Percentiles rank a stretch among this genome's conserved stretches.
phyloP scores from a whole-genome alignment of 177 flowering plant genomes.

The Tripterygium wilfordii region DNA sequence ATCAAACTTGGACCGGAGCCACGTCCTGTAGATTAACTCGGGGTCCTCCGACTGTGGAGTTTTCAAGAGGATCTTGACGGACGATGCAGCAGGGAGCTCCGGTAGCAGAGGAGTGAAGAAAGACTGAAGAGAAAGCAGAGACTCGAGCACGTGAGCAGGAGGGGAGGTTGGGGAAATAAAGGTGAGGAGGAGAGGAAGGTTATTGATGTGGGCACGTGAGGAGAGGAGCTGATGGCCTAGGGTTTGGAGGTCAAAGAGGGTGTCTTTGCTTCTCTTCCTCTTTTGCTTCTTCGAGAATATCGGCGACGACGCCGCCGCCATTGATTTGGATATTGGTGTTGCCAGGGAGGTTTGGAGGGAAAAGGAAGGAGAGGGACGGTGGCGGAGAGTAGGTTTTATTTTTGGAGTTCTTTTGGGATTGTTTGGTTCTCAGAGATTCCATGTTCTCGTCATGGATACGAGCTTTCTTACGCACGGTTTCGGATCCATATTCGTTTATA shows the following conservation, averaged over 20 bases:
- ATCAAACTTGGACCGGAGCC: constrained; percentile 82
- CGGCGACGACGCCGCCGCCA: constrained; percentile 18
- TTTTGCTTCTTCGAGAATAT: constrained; percentile 24
- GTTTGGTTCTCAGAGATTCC: too few species aligned
- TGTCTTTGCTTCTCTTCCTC: constrained; percentile 17
- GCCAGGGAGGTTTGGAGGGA: too few species aligned
- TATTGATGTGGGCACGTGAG: constrained; percentile 77
- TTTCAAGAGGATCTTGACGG: constrained; percentile 10
- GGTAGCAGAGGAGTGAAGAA: constrained; percentile 69
- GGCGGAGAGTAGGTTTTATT: constrained; percentile 3
- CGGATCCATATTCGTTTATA: too few species aligned
- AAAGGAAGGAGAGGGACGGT: constrained; percentile 1
- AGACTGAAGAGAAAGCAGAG: constrained; percentile 77
- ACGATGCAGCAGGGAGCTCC: constrained; percentile 39
- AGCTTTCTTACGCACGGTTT: too few species aligned
- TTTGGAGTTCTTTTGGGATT: not conserved
- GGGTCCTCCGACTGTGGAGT: constrained; percentile 23
- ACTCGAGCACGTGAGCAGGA: constrained; percentile 53
- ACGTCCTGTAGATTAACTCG: constrained; percentile 48
- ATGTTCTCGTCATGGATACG: too few species aligned
- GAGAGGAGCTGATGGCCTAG: constrained; percentile 69
- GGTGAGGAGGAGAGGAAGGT: constrained; percentile 65
- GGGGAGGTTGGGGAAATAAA: constrained; percentile 48
- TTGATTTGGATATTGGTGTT: too few species aligned
- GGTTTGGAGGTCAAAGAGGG: constrained; percentile 46